phyloP scores from a whole-genome alignment of 768 basidiomycete genomes.

The Mycena rebaudengoi region DNA sequence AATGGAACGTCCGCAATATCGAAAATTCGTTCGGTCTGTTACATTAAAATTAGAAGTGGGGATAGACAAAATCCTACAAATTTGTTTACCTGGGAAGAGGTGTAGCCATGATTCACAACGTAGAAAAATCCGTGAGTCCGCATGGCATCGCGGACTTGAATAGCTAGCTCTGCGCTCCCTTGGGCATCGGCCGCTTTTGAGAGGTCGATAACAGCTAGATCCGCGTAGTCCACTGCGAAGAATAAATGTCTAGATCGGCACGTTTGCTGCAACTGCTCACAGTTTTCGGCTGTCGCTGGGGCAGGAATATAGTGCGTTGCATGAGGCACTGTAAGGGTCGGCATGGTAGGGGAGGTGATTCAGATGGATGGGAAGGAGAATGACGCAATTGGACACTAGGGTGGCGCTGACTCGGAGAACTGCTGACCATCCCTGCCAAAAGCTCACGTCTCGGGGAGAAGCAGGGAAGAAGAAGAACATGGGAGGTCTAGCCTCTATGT shows the following conservation, averaged over 20 bases:
- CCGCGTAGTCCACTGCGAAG: slow-evolving; percentile 49
- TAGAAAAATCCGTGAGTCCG: slow-evolving; percentile 56
- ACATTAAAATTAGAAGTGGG: background rate
- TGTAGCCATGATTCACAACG: slow-evolving; percentile 56
- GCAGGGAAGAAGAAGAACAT: too few species aligned
- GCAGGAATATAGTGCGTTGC: slow-evolving; percentile 48
- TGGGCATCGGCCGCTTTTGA: slow-evolving; percentile 47
- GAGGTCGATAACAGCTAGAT: slow-evolving; percentile 62
- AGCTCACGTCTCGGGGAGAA: too few species aligned
- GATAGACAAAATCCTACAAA: background rate
- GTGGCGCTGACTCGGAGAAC: too few species aligned
- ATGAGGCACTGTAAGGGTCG: slow-evolving; percentile 40
- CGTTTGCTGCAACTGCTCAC: slow-evolving; percentile 34
- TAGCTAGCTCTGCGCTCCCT: slow-evolving; percentile 46
- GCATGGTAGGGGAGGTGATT: slow-evolving; percentile 33
- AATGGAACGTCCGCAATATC: slow-evolving; percentile 60
- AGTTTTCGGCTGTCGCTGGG: slow-evolving; percentile 40
- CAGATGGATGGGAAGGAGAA: too few species aligned
- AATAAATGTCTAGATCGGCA: slow-evolving; percentile 29
- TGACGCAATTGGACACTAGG: too few species aligned
- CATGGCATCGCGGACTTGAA: slow-evolving; percentile 56
- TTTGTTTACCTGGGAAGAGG: slow-evolving; percentile 42
- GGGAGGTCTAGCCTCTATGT: too few species aligned
- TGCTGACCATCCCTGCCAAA: too few species aligned
- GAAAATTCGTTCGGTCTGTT: slow-evolving; percentile 55